A percentile compares a stretch with the other conserved stretches of the same genome.
Evolutionary conservation across 2,329 filamentous ascomycete genomes (phyloP).

Genomic region (Penicillium sp.): DNA sequence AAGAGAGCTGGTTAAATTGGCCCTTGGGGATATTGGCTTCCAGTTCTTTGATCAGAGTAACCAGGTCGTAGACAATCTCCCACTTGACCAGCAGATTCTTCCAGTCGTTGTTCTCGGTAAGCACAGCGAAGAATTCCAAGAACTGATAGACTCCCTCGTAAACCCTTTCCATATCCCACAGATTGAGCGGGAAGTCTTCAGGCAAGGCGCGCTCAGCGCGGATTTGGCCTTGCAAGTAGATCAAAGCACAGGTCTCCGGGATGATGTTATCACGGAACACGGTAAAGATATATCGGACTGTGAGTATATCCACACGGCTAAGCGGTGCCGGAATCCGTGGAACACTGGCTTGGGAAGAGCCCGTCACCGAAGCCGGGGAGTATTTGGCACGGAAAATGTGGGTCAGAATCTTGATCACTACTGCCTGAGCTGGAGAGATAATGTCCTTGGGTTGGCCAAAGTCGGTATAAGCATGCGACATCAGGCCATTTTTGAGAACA

Average conservation of each 20-base stretch:
- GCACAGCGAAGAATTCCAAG: conserved; percentile 85
- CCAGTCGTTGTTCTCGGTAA: conserved; percentile 80
- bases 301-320: conserved; percentile 58
- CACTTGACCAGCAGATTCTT: conserved; percentile 84
- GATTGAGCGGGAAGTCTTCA: conserved; percentile 86
- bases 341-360: conserved; percentile 54
- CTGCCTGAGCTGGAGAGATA: conserved; percentile 90
- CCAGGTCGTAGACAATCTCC: conserved; percentile 85
- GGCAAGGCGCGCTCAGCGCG: conserved; percentile 71
- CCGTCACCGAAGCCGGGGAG: conserved; percentile 46
- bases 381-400: conserved; percentile 75
- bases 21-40: conserved; percentile 86
- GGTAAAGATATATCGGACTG: conserved; percentile 85
- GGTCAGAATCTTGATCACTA: conserved; percentile 84
- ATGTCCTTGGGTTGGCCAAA: conserved; percentile 93
- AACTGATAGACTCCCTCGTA: conserved; percentile 95
- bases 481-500: conserved; percentile 80
- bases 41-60: conserved; percentile 80
- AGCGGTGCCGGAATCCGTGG: conserved; percentile 56
- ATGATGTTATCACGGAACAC: conserved; percentile 91
- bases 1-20: conserved; percentile 52
- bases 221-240: conserved; percentile 89
- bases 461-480: conserved; percentile 89
- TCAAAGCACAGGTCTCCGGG: conserved; percentile 89
- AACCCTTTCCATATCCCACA: conserved; percentile 96